These are phyloP conservation scores for Flueggea neowawraea DNA, from an alignment of 441 rosid genomes.

Conservation along the genomic window DNA sequence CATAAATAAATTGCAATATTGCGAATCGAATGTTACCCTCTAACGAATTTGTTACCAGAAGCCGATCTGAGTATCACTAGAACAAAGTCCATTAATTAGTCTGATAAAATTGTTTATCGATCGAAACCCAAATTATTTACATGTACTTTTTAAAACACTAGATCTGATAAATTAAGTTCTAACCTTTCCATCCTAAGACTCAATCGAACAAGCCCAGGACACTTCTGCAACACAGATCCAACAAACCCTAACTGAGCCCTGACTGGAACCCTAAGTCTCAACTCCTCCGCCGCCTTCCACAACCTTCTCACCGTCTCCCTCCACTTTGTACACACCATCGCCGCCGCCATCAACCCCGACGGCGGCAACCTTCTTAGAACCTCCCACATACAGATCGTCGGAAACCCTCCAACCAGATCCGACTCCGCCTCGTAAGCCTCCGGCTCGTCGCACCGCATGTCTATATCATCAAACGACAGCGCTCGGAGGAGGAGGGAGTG, in stretches of 20 bases:
- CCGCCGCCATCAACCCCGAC: constrained; percentile 58
- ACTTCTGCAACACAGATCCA: constrained; percentile 81
- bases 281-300: constrained; percentile 90
- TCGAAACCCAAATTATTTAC: too few species aligned
- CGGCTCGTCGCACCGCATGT: constrained; percentile 44
- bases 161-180: constrained; percentile 40
- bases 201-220: constrained; percentile 69
- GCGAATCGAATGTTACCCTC: not conserved
- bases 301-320: constrained; percentile 63
- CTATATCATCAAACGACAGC: constrained; percentile 73
- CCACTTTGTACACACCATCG: constrained; percentile 85
- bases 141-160: constrained; percentile 6
- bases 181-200: constrained; percentile 84
- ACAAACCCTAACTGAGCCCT: constrained; percentile 63
- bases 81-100: not conserved
- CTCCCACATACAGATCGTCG: constrained; percentile 46
- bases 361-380: constrained; percentile 78
- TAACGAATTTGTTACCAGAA: not conserved
- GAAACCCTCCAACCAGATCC: too few species aligned
- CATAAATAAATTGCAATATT: too few species aligned
- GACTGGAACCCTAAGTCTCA: constrained; percentile 65
- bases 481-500: constrained; percentile 54
- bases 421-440: not conserved
- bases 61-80: too few species aligned
- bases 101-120: not conserved